Conservation (phyloP, 1,284 basidiomycete species). For the Termitomyces sp. region DNA sequence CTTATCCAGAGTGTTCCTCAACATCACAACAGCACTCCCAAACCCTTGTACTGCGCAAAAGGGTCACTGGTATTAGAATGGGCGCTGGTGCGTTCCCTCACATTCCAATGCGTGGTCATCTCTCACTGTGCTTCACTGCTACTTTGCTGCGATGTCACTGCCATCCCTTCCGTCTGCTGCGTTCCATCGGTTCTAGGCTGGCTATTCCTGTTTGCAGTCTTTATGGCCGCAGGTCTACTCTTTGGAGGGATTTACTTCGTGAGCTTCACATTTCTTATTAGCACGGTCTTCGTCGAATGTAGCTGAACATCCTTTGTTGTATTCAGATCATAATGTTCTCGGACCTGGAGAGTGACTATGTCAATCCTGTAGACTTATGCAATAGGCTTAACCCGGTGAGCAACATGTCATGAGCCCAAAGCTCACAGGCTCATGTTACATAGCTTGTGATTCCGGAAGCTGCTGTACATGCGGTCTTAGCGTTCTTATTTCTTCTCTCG, state of each 20-base stretch:
- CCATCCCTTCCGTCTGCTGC: neutral
- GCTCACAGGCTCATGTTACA: neutral
- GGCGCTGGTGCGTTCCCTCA: slow-evolving; percentile 9
- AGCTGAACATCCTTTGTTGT: neutral
- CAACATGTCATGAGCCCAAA: slow-evolving; percentile 1
- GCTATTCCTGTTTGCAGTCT: slow-evolving; percentile 85
- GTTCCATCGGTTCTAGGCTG: slow-evolving; percentile 52
- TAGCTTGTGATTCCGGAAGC: slow-evolving; percentile 98
- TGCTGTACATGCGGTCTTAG: slow-evolving; percentile 88
- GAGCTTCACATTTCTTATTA: slow-evolving; percentile 31
- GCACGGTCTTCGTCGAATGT: neutral
- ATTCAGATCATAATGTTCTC: slow-evolving; percentile 98
- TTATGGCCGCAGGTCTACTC: slow-evolving; percentile 79
- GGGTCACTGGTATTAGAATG: slow-evolving; percentile 2
- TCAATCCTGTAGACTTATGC: slow-evolving; percentile 99
- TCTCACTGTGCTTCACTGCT: neutral
- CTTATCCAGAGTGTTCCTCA: neutral
- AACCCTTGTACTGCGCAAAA: neutral
- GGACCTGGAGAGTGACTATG: slow-evolving; percentile 97
- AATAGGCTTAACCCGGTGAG: slow-evolving; percentile 97
- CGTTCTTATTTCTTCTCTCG: slow-evolving; percentile 81
- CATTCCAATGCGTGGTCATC: neutral
- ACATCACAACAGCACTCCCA: neutral
- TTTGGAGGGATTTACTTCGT: slow-evolving; percentile 96
- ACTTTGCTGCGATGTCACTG: neutral